phyloP scores from a whole-genome alignment of 306 rosid species.

The Pyrus communis region DNA sequence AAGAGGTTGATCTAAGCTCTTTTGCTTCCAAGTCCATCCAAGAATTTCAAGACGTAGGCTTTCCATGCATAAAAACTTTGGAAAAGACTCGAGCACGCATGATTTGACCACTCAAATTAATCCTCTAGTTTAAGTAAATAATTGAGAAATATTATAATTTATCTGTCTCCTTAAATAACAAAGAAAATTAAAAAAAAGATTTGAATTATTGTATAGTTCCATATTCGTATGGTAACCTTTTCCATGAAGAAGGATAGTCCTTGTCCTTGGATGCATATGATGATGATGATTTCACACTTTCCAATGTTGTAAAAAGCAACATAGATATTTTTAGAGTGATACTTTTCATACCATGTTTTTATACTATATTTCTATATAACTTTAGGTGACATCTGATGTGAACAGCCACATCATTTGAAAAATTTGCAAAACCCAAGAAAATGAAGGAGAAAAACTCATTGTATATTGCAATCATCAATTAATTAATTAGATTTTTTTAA shows the following conservation, averaged over 20 bases:
- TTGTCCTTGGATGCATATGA: slow-evolving; percentile 4
- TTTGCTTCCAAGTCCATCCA: neutral
- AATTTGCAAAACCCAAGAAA: too few relatives aligned
- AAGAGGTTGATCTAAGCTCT: too few relatives aligned
- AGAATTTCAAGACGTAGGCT: neutral
- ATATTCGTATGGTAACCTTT: neutral
- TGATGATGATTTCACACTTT: slow-evolving; percentile 17
- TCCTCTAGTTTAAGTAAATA: slow-evolving; percentile 31
- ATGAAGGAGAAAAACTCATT: too few relatives aligned
- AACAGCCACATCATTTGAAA: too few relatives aligned
- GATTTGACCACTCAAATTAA: slow-evolving; percentile 49
- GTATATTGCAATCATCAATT: too few relatives aligned
- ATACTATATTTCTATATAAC: too few relatives aligned
- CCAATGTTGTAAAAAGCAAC: slow-evolving; percentile 11
- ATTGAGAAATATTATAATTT: neutral
- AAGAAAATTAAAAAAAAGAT: neutral
- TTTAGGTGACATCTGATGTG: accelerated
- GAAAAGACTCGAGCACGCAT: slow-evolving; percentile 19
- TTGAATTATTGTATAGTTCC: neutral
- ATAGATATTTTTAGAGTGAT: neutral
- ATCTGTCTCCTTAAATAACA: neutral
- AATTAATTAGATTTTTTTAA: too few relatives aligned
- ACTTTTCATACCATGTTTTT: too few relatives aligned
- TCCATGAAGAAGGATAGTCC: slow-evolving; percentile 26
- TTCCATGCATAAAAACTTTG: neutral